Percentiles rank a stretch among this genome's conserved stretches.
Evolutionary conservation across 2,329 filamentous ascomycete genomes (phyloP).

Genomic region (Claviceps pazoutovae): DNA sequence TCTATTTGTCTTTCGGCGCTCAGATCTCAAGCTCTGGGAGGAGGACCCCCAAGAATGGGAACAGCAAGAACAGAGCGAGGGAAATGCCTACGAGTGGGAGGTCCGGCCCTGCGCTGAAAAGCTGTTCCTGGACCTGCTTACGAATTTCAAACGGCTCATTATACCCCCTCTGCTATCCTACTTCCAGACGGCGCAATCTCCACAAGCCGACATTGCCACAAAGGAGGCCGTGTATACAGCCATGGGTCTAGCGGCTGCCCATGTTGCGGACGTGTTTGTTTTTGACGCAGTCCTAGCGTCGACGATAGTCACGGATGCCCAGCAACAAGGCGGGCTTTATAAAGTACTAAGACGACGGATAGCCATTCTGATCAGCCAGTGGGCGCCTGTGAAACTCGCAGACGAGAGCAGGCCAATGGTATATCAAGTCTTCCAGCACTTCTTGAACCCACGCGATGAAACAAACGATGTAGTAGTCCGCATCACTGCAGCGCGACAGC

Average conservation of each 20-base stretch:
- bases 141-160: slow-evolving; percentile 74
- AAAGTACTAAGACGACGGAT: slow-evolving; percentile 79
- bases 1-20: slow-evolving; percentile 75
- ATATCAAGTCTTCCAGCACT: slow-evolving; percentile 79
- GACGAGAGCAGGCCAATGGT: slow-evolving; percentile 56
- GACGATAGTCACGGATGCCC: slow-evolving; percentile 66
- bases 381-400: slow-evolving; percentile 67
- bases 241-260: slow-evolving; percentile 70
- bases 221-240: slow-evolving; percentile 95
- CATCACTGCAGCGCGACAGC: slow-evolving; percentile 76
- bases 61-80: slow-evolving; percentile 69
- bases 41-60: slow-evolving; percentile 95
- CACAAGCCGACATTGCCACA: slow-evolving; percentile 53
- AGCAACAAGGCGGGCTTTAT: slow-evolving; percentile 45
- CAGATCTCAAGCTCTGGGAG: slow-evolving; percentile 83
- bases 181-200: slow-evolving; percentile 63
- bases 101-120: slow-evolving; percentile 88
- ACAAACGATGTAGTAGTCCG: slow-evolving; percentile 85
- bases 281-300: slow-evolving; percentile 68
- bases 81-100: slow-evolving; percentile 82
- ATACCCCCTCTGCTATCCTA: slow-evolving; percentile 68
- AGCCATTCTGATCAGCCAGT: slow-evolving; percentile 77
- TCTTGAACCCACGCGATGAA: slow-evolving; percentile 63
- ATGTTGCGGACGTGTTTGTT: slow-evolving; percentile 60
- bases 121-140: slow-evolving; percentile 80